These are phyloP conservation scores for Diplosphaera chodatii DNA, from an alignment of 139 green algal species.

Conservation along the genomic window DNA sequence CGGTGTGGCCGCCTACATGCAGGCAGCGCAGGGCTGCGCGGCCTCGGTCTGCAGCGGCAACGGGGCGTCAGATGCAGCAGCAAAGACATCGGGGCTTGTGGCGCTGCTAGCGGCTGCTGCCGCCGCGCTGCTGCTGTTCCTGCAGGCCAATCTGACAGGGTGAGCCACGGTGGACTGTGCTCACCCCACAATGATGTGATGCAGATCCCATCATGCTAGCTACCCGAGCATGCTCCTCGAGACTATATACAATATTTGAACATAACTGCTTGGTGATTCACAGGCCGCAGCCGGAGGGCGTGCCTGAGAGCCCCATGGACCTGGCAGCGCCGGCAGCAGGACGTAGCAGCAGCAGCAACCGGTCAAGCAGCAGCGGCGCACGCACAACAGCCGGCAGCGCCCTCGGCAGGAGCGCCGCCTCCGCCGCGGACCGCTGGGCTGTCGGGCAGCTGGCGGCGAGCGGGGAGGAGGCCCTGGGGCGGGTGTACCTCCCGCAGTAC, in stretches of 20 bases:
- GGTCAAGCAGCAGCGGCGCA: not conserved
- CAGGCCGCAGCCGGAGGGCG: not conserved
- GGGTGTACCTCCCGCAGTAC: conserved; percentile 51
- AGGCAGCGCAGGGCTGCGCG: too few relatives aligned
- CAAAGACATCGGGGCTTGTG: not conserved
- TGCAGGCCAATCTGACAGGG: conserved; percentile 67
- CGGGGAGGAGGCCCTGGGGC: conserved; percentile 64
- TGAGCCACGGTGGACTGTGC: conserved; percentile 1
- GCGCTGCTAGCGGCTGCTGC: conserved; percentile 5
- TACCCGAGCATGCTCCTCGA: not conserved
- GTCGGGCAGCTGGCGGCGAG: conserved; percentile 44
- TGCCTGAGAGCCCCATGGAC: not conserved
- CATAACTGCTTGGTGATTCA: not conserved
- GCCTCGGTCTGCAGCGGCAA: not conserved
- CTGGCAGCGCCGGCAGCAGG: not conserved
- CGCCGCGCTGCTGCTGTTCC: conserved; percentile 46
- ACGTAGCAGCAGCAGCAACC: not conserved
- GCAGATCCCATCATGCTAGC: conserved; percentile 1
- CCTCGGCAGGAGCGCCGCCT: conserved; percentile 6
- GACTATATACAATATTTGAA: not conserved
- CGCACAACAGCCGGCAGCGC: not conserved
- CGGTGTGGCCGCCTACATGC: too few relatives aligned
- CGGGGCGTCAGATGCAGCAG: not conserved
- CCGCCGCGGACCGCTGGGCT: conserved; percentile 35
- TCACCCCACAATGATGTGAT: not conserved